Percentiles rank a stretch among this genome's conserved stretches.
phyloP scores from a whole-genome alignment of 2,329 filamentous ascomycete species.

The Epicoccum nigrum region DNA sequence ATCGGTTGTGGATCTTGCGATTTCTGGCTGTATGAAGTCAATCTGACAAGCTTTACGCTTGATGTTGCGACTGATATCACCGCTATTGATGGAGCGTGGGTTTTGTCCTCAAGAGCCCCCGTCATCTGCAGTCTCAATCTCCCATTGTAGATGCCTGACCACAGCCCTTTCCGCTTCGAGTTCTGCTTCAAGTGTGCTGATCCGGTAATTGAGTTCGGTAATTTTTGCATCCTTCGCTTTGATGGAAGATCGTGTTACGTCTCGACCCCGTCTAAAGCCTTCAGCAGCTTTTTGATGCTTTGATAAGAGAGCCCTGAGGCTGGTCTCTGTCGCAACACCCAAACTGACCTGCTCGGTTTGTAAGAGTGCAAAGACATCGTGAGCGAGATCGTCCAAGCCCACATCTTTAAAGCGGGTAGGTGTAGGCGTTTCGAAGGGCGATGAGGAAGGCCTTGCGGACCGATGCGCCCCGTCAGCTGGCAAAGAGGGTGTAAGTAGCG shows the following conservation, averaged over 20 bases:
- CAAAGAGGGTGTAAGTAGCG: conserved; percentile 27
- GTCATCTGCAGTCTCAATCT: conserved; percentile 8
- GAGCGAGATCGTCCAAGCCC: conserved; percentile 24
- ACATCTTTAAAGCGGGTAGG: conserved; percentile 39
- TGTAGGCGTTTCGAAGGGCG: conserved; percentile 43
- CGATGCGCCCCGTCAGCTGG: conserved; percentile 9
- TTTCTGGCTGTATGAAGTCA: too few relatives aligned
- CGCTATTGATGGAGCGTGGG: not conserved
- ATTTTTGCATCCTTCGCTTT: conserved; percentile 70
- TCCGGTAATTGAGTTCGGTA: conserved; percentile 68
- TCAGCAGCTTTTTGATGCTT: conserved; percentile 63
- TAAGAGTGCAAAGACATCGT: conserved; percentile 59
- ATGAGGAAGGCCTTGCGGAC: conserved; percentile 24
- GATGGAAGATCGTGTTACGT: conserved; percentile 67
- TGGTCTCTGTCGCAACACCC: conserved; percentile 15
- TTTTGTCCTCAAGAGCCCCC: not conserved
- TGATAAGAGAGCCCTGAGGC: conserved; percentile 30
- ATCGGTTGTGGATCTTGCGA: too few relatives aligned
- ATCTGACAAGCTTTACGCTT: too few relatives aligned
- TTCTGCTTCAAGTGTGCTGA: conserved; percentile 64
- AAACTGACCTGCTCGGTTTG: conserved; percentile 51
- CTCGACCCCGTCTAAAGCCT: conserved; percentile 69
- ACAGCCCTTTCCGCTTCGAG: conserved; percentile 59
- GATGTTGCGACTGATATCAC: too few relatives aligned
- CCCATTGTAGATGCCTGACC: conserved; percentile 35